Percentiles rank a stretch among this genome's conserved stretches.
Evolutionary conservation across 768 basidiomycete species (phyloP).

Genomic region (Rhodotorula sphaerocarpa): DNA sequence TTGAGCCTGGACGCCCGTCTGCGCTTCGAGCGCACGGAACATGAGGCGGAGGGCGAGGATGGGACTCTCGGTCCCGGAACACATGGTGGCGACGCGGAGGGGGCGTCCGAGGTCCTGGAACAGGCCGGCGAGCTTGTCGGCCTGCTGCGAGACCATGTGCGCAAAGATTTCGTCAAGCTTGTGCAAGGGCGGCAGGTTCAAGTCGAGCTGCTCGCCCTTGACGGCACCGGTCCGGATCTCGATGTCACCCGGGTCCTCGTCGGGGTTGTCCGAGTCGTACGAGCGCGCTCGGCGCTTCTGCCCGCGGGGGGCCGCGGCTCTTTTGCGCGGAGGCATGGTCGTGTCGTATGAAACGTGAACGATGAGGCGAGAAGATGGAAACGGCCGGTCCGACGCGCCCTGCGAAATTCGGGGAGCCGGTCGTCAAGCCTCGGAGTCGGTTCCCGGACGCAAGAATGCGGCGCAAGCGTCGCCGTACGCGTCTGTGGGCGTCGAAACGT

Average conservation of each 20-base stretch:
- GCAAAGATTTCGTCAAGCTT: conserved; percentile 64
- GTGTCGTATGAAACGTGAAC: no score
- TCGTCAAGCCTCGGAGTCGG: no score
- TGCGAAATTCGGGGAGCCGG: no score
- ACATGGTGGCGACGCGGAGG: conserved; percentile 87
- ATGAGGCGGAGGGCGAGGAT: conserved; percentile 81
- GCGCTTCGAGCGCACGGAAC: conserved; percentile 62
- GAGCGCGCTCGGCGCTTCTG: not conserved
- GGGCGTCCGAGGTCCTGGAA: conserved; percentile 52
- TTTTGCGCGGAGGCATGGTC: not conserved
- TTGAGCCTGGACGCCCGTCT: conserved; percentile 65
- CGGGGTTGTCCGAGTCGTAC: not conserved
- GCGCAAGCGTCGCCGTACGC: no score
- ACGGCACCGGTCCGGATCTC: not conserved
- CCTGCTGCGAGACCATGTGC: conserved; percentile 61
- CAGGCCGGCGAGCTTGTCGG: conserved; percentile 46
- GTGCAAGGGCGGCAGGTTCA: conserved; percentile 57
- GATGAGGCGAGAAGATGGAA: no score
- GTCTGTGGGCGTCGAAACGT: no score
- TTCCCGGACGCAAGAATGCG: no score
- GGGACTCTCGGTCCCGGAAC: conserved; percentile 91
- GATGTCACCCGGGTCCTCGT: not conserved
- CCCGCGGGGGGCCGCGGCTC: no score
- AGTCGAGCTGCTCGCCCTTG: conserved; percentile 14
- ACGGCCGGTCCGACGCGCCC: no score